These are phyloP conservation scores for Phytophthora tubulina DNA, from an alignment of 352 stramenopile species.

Conservation along the genomic window DNA sequence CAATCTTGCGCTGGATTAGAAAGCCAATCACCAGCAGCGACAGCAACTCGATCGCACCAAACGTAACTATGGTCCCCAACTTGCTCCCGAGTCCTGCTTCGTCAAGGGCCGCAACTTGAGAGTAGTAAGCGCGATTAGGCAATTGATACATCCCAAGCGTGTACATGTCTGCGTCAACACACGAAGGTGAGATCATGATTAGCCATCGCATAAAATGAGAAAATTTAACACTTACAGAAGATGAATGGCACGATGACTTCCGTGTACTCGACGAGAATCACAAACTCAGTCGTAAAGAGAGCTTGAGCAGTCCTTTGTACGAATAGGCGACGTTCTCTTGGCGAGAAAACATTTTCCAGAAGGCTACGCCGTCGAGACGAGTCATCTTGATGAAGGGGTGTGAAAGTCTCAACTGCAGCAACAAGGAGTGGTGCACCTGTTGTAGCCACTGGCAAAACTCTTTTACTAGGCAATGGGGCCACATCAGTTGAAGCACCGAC, in stretches of 20 bases:
- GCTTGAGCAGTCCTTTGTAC: constrained; percentile 13
- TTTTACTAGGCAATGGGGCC: background rate
- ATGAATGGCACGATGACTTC: constrained; percentile 20
- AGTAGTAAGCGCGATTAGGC: constrained; percentile 12
- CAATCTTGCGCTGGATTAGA: constrained; percentile 7
- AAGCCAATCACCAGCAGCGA: constrained; percentile 5
- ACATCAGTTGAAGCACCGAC: constrained; percentile 3
- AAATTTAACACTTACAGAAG: constrained; percentile 3
- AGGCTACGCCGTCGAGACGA: background rate
- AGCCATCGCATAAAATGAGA: background rate
- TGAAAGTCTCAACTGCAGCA: constrained; percentile 11
- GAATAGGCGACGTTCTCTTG: constrained; percentile 9
- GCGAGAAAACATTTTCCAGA: constrained; percentile 11
- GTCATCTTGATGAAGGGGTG: constrained; percentile 7
- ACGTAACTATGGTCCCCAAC: background rate
- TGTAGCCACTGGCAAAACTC: constrained; percentile 6
- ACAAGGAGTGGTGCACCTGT: background rate
- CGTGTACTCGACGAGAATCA: constrained; percentile 17
- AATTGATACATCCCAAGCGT: constrained; percentile 1
- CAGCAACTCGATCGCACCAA: constrained; percentile 1
- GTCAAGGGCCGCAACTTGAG: constrained; percentile 3
- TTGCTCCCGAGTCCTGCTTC: background rate
- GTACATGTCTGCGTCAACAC: constrained; percentile 1
- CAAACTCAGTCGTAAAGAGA: constrained; percentile 15
- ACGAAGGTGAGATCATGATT: background rate